A percentile compares a stretch with the other conserved stretches of the same genome.
phyloP scores from a whole-genome alignment of 78 protist genomes.

The Planoprotostelium fungivorum region DNA sequence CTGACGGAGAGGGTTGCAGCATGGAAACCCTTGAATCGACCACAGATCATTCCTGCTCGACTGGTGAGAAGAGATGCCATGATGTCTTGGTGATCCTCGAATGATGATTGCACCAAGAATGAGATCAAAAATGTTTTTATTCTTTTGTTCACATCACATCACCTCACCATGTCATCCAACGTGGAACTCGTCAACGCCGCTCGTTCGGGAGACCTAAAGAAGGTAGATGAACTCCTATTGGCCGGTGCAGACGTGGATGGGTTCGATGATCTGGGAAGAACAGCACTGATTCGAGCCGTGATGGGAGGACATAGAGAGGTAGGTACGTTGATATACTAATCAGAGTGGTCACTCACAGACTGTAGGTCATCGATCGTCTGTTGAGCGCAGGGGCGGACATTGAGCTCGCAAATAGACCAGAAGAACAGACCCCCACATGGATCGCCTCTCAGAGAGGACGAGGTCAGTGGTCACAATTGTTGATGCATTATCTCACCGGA shows the following conservation, averaged over 20 bases:
- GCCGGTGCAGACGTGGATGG: neutral
- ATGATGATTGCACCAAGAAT: too few species aligned
- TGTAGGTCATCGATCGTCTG: neutral
- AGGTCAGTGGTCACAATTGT: neutral
- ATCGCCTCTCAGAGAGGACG: neutral
- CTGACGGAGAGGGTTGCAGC: too few species aligned
- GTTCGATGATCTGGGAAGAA: neutral
- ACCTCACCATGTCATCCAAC: too few species aligned
- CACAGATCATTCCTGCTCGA: too few species aligned
- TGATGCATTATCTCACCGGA: neutral
- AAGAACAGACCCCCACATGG: neutral
- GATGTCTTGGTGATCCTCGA: too few species aligned
- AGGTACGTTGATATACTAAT: too few species aligned
- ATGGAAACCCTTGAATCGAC: too few species aligned
- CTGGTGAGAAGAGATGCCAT: too few species aligned
- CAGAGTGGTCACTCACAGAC: too few species aligned
- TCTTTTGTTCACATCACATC: too few species aligned
- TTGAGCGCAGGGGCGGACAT: neutral
- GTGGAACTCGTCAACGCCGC: too few species aligned
- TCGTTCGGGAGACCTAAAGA: neutral
- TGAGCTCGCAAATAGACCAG: neutral
- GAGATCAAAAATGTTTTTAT: too few species aligned
- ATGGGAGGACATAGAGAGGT: neutral
- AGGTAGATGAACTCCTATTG: neutral
- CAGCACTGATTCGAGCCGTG: neutral